These are phyloP conservation scores for Cladophialophora yegresii DNA, from an alignment of 2,329 filamentous ascomycete species.

Conservation along the genomic window DNA sequence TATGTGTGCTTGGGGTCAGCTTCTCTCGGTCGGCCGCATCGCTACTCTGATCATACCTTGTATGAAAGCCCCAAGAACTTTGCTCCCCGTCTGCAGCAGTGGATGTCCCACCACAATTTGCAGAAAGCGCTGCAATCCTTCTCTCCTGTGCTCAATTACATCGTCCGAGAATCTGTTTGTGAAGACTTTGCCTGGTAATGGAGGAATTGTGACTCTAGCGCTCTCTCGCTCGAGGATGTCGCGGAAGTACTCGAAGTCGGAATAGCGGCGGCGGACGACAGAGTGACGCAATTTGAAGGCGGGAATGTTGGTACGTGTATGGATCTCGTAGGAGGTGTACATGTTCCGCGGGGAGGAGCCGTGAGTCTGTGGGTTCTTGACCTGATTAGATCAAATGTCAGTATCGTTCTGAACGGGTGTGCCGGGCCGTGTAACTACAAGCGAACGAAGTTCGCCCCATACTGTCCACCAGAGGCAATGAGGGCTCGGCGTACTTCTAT, in stretches of 20 bases:
- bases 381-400: conserved; percentile 53
- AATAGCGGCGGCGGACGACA: conserved; percentile 88
- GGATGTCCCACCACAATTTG: conserved; percentile 98
- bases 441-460: background rate
- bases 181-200: conserved; percentile 94
- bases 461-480: too few species aligned
- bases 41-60: conserved; percentile 66
- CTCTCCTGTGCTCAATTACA: conserved; percentile 90
- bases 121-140: conserved; percentile 90
- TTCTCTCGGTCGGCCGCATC: background rate
- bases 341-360: conserved; percentile 84
- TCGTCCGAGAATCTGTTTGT: conserved; percentile 98
- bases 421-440: background rate
- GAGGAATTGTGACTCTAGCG: conserved; percentile 85
- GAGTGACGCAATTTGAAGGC: conserved; percentile 94
- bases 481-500: conserved; percentile 62
- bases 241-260: conserved; percentile 97
- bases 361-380: conserved; percentile 89
- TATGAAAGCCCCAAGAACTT: conserved; percentile 93
- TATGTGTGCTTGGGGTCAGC: conserved; percentile 32
- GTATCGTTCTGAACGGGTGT: background rate
- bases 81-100: conserved; percentile 93
- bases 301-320: conserved; percentile 97
- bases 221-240: conserved; percentile 96
- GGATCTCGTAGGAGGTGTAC: conserved; percentile 99